Conservation (phyloP, 192 early-diverging fungal genomes). For the Backusella luteola region DNA sequence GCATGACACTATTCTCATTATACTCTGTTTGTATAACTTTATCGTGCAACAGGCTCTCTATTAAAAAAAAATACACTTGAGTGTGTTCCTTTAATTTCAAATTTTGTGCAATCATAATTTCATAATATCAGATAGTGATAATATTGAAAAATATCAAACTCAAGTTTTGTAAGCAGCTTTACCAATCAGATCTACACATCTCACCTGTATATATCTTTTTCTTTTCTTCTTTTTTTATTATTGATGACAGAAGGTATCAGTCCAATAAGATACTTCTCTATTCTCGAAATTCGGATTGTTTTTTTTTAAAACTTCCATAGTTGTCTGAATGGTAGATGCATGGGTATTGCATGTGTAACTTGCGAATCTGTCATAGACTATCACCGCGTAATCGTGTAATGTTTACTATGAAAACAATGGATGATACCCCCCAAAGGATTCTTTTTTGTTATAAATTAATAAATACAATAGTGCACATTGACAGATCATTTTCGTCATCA, state of each 20-base stretch:
- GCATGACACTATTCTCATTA: slow-evolving; percentile 2
- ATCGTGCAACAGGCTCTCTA: neutral
- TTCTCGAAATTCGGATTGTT: neutral
- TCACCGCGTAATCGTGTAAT: neutral
- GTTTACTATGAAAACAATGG: neutral
- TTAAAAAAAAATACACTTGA: slow-evolving; percentile 1
- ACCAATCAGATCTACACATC: neutral
- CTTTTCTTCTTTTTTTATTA: neutral
- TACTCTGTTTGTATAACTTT: neutral
- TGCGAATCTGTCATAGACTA: neutral
- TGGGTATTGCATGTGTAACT: neutral
- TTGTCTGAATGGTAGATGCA: slow-evolving; percentile 8
- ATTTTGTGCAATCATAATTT: neutral
- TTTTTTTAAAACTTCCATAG: neutral
- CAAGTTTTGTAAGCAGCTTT: neutral
- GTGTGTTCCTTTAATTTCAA: neutral
- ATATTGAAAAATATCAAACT: neutral
- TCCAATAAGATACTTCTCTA: neutral
- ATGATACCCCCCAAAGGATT: neutral
- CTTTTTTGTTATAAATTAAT: neutral
- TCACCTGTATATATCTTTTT: no score
- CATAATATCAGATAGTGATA: neutral
- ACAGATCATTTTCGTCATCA: neutral
- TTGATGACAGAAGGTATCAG: neutral
- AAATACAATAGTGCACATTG: neutral